Base-by-base conservation (phyloP, 2,329 filamentous ascomycete species). In the Scedosporium apiospermum region DNA sequence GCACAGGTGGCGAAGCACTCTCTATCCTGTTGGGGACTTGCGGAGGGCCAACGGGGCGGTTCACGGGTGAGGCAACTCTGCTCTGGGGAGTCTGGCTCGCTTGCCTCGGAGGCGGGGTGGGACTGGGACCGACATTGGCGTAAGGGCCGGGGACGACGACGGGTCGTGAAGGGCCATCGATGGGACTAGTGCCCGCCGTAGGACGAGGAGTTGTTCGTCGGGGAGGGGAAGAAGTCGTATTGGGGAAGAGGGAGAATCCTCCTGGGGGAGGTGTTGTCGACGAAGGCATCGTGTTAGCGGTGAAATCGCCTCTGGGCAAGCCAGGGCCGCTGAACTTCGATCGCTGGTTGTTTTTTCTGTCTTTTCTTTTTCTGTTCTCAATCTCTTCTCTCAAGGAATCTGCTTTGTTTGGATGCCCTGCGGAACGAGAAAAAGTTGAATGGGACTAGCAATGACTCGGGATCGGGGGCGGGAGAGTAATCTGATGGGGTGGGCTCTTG, bases 221-320 rank as follows among this genome's bases (percentile, higher is more conserved):
- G 64, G 76, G 75, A 55, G 70, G 68, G 66, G 71, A 44, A 3
- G 30, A n/a, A 23, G 44, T 79, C 23, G 81, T 77, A 66, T 76
- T 84, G 30, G 82, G 82, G 68, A 85, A 85, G 64, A 85, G 77
- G 64, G 82, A 85, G 71, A 85, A 83, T 64, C 80, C 78, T 73
- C 74, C 62, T 71, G 55, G 38, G n/a, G 38, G 60, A 10, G 49
- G 60, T 57, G 30, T 51, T 14, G 34, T 38, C 34, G 34, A 38
- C 10, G 60, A 27, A 26, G 60, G 6, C 60, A 62, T 61, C 27
- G 21, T 57, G 30, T 21, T 60, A 14, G 38, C 34, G 18, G 16
- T 23, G 26, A 42, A 38, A 49, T 18, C 57, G 57, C 6, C 57
- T 42, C 57, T 41, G 38, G 57, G 26, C 30, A 41, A 58, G 57